Evolutionary conservation across 2,329 filamentous ascomycete genomes (phyloP).

Genomic region (Trichoderma gracile): DNA sequence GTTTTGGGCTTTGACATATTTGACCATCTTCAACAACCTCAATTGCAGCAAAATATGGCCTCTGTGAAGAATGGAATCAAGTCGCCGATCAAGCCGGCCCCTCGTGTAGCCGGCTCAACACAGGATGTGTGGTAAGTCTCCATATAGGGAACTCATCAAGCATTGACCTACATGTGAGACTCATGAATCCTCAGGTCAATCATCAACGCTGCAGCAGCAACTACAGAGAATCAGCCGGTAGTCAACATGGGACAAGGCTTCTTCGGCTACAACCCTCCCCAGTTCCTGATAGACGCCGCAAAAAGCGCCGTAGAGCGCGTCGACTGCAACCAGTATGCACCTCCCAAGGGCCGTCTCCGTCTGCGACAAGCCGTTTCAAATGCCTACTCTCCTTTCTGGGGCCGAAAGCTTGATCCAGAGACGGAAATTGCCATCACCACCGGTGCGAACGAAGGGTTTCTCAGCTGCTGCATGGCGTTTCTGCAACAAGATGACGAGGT

Average conservation of each 20-base stretch:
- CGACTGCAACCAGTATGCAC: constrained; percentile 15
- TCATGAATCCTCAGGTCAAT: neutral
- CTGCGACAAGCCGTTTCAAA: constrained; percentile 8
- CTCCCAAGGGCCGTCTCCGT: constrained; percentile 9
- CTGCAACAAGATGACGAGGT: constrained; percentile 12
- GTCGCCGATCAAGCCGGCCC: constrained; percentile 7
- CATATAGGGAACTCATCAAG: neutral
- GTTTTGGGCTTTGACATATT: neutral
- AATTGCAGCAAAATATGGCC: neutral
- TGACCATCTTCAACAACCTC: too few relatives aligned
- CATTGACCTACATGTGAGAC: neutral
- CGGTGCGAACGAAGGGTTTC: constrained; percentile 11
- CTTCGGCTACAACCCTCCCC: constrained; percentile 16
- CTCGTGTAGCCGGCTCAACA: neutral
- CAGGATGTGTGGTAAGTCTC: constrained; percentile 7
- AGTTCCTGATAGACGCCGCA: constrained; percentile 12
- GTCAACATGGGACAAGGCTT: constrained; percentile 18
- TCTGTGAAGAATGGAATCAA: constrained; percentile 8
- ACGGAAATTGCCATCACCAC: constrained; percentile 11
- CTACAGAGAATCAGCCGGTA: constrained; percentile 1
- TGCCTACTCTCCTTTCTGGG: constrained; percentile 15
- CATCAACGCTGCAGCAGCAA: constrained; percentile 14
- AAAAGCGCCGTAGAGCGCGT: constrained; percentile 9
- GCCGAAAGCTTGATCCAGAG: neutral
- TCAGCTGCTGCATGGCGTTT: constrained; percentile 14